phyloP scores from a whole-genome alignment of 352 stramenopile genomes.

The Phytophthora ramorum region DNA sequence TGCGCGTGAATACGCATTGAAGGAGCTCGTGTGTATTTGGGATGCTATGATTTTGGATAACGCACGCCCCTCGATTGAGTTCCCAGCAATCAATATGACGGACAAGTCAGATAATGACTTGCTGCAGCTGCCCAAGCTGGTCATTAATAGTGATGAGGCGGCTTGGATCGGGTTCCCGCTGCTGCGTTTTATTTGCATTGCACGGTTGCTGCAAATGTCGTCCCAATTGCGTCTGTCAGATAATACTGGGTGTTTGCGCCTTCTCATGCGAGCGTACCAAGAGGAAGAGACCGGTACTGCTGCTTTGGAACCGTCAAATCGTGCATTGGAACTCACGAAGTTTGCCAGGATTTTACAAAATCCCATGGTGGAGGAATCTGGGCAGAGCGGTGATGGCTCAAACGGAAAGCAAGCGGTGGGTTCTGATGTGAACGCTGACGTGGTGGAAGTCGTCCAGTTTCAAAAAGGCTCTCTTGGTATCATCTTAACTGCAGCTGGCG shows the following conservation, averaged over 20 bases:
- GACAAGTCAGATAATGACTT: constrained; percentile 47
- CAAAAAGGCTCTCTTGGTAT: constrained; percentile 69
- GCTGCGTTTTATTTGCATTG: constrained; percentile 74
- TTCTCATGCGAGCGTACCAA: constrained; percentile 75
- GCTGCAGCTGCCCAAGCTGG: constrained; percentile 44
- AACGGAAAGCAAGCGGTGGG: background rate
- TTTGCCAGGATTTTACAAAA: constrained; percentile 70
- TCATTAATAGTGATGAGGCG: constrained; percentile 15
- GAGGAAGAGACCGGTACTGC: constrained; percentile 21
- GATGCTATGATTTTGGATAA: constrained; percentile 70
- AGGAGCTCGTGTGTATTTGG: constrained; percentile 71
- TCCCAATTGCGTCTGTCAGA: constrained; percentile 58
- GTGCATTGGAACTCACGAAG: constrained; percentile 41
- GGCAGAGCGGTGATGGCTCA: constrained; percentile 6
- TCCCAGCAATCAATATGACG: constrained; percentile 41
- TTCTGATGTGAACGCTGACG: constrained; percentile 16
- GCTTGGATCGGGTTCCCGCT: constrained; percentile 71
- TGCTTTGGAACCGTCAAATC: constrained; percentile 15
- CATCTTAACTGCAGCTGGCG: constrained; percentile 60
- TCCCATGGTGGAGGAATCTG: constrained; percentile 50
- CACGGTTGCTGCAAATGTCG: constrained; percentile 66
- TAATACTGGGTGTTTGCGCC: constrained; percentile 72
- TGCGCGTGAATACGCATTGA: constrained; percentile 75
- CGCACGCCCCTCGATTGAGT: constrained; percentile 41
- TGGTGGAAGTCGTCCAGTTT: constrained; percentile 72